Base-by-base conservation (phyloP, 83 land plant species). In the Picea abies region DNA sequence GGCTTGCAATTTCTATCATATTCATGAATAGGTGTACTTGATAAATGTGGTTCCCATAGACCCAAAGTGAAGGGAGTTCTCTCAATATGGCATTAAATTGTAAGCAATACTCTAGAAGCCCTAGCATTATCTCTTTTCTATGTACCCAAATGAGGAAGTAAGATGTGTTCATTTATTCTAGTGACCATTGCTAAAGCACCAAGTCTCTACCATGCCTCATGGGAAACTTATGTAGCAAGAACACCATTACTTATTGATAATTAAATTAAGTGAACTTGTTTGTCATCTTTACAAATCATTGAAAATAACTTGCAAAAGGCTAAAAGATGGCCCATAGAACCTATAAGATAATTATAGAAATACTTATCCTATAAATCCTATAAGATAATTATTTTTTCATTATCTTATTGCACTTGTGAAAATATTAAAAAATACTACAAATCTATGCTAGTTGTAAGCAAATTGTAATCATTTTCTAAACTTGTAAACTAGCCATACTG, bases 51-150 rank as follows among this genome's bases (percentile, higher is more conserved):
- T 71, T 94, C 97, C 4, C 97, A 95, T 0, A 94, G 76, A 0
- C 97, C 97, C 0, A 94, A 84, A 3, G 93, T 94, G 92, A 91
- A 94, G 49, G 90, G 90, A 26, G 87, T 85, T 52, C 92, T 65
- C 71, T 69, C 66, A 95, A 92, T 92, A 86, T 85, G 89, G 82
- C 90, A 82, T 80, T 94, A 95, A 76, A 94, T 86, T 20, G 89
- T 78, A 85, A 86, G 86, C 65, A 68, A 62, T 69, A 92, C 83
- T 82, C 88, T 84, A 81, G 91, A 23, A 32, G 90, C 92, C n/a
- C 87, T 63, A 26, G 76, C 91, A 63, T 91, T 89, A 29, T 90
- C 89, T 60, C 81, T 90, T 41, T 84, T 84, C 95, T 95, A 94
- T 35, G 89, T 67, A 9, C 93, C 93, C 37, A 94, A 85, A 1